Evolutionary conservation across 495 filamentous ascomycete genomes (phyloP).

Genomic region (Cercophora scortea): DNA sequence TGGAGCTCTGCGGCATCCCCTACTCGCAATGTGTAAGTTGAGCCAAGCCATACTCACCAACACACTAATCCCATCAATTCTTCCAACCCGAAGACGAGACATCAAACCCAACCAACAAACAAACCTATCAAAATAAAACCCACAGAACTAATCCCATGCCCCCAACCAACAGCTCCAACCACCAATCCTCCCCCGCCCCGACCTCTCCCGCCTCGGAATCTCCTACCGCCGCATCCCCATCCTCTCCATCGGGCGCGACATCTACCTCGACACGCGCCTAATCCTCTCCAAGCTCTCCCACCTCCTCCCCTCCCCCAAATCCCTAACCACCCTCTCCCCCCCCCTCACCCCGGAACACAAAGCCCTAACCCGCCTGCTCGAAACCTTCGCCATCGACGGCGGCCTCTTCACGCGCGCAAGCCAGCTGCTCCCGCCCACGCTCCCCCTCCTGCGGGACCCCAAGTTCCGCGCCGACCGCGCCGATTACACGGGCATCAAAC

Average conservation of each 20-base stretch:
- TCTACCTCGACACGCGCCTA: constrained; percentile 52
- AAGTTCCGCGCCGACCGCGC: constrained; percentile 47
- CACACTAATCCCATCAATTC: background rate
- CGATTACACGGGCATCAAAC: constrained; percentile 20
- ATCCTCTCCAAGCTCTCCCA: constrained; percentile 52
- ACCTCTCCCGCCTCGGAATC: constrained; percentile 47
- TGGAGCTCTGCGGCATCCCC: constrained; percentile 47
- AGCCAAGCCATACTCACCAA: background rate
- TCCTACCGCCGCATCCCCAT: constrained; percentile 60
- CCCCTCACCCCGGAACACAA: constrained; percentile 2
- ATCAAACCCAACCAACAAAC: background rate
- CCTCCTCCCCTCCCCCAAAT: constrained; percentile 2
- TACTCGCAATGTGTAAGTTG: constrained; percentile 51
- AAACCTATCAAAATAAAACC: background rate
- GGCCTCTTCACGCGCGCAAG: constrained; percentile 41
- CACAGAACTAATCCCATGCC: background rate
- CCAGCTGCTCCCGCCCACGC: constrained; percentile 37
- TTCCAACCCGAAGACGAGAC: background rate
- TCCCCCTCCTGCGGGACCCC: constrained; percentile 41
- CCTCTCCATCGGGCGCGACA: constrained; percentile 45
- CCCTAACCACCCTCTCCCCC: constrained; percentile 23
- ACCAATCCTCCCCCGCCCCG: constrained; percentile 48
- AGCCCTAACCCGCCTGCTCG: constrained; percentile 12
- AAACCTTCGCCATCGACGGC: constrained; percentile 25
- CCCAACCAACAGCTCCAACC: constrained; percentile 43